phyloP scores from a whole-genome alignment of 1,139 yeast genomes.

The Geotrichum aggregatum region DNA sequence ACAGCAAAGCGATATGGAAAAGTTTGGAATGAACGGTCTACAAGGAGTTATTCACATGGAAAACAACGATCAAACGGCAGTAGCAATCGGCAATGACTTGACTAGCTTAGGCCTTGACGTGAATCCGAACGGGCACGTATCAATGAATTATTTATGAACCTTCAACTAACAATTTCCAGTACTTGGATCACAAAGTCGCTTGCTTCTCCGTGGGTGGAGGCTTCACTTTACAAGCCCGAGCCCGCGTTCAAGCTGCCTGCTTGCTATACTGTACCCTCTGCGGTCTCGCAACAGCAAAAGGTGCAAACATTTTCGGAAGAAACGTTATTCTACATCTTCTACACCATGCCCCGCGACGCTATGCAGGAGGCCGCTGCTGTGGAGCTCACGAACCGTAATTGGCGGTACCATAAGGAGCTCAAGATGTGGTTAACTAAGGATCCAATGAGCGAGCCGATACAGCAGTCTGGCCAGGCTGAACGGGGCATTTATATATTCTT shows the following conservation, averaged over 20 bases:
- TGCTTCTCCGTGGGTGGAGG: slow-evolving; percentile 93
- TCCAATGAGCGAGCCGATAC: slow-evolving; percentile 82
- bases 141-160: neutral
- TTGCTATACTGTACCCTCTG: slow-evolving; percentile 51
- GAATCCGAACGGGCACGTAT: slow-evolving; percentile 35
- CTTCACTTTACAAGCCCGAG: slow-evolving; percentile 85
- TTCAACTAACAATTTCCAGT: slow-evolving; percentile 28
- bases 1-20: slow-evolving; percentile 31
- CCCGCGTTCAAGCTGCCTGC: slow-evolving; percentile 66
- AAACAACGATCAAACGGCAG: slow-evolving; percentile 57
- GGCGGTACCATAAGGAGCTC: slow-evolving; percentile 95
- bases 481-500: slow-evolving; percentile 94
- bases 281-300: slow-evolving; percentile 62
- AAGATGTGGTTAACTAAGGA: slow-evolving; percentile 97
- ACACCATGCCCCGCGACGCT: slow-evolving; percentile 88
- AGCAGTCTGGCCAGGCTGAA: slow-evolving; percentile 80
- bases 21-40: slow-evolving; percentile 72
- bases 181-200: slow-evolving; percentile 62
- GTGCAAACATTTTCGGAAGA: slow-evolving; percentile 81
- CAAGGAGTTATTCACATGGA: slow-evolving; percentile 66
- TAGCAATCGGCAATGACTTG: slow-evolving; percentile 82
- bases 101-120: slow-evolving; percentile 70
- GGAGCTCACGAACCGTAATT: slow-evolving; percentile 79
- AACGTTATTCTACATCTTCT: slow-evolving; percentile 87
- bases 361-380: slow-evolving; percentile 92